phyloP scores from a whole-genome alignment of 768 basidiomycete species.

The Russula griseocarnosa region DNA sequence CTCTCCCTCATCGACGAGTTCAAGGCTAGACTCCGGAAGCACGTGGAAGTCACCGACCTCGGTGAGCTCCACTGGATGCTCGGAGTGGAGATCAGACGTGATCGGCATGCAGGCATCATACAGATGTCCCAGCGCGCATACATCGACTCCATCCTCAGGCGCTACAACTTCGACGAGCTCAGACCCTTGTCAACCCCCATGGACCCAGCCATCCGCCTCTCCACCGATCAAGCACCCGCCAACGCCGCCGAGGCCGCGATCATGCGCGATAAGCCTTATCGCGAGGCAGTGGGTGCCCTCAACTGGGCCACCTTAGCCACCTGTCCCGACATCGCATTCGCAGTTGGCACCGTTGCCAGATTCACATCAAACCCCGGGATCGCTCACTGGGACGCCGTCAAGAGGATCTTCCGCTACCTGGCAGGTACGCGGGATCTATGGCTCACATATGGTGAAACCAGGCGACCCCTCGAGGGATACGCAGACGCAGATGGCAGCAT shows the following conservation, averaged over 20 bases:
- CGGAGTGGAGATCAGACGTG: too few species aligned
- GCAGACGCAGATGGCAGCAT: conserved; percentile 34
- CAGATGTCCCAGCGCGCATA: too few species aligned
- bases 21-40: too few species aligned
- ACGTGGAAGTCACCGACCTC: too few species aligned
- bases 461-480: conserved; percentile 22
- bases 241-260: not conserved
- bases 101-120: too few species aligned
- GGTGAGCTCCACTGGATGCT: too few species aligned
- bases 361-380: not conserved
- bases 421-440: not conserved
- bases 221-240: not conserved
- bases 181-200: not conserved
- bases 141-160: not conserved
- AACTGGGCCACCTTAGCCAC: not conserved
- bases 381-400: not conserved
- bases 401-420: not conserved
- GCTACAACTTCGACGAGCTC: not conserved
- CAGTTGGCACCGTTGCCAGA: not conserved
- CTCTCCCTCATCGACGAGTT: too few species aligned
- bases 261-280: not conserved
- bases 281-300: not conserved
- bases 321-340: not conserved
- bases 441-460: conserved; percentile 17
- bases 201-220: not conserved